Evolutionary conservation across 495 filamentous ascomycete species (phyloP), one percentile per base, ranked within the genome.

Genomic region (Lasiosphaeris hirsuta): DNA sequence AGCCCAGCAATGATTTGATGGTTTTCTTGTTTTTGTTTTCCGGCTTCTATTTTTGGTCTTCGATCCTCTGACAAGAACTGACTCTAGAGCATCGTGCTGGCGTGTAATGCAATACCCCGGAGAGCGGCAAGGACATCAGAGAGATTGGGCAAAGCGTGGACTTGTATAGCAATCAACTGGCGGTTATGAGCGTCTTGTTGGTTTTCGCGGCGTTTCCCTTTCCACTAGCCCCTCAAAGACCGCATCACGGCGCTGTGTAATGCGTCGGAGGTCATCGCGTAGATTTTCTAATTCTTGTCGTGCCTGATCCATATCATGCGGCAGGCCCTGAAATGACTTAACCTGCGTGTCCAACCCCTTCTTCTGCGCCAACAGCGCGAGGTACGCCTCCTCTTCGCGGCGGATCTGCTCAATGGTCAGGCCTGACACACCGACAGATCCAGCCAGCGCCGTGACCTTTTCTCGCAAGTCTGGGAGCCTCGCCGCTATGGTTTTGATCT

Each of bases 221-320:
- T 83, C 79, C 2, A 81, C 78, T 17, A 82, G 54, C 6, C 69
- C 76, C 56, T 89, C 90, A 68, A 92, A 90, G 60, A 90, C 78
- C 30, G 67, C 77, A 66, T 95, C 88, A 44, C 90, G 79, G 58
- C 79, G 68, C 59, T 69, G 72, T 42, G 73, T 84, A 43, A 89
- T 69, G 15, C 73, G 69, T 23, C 75, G 69, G 33, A 93, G 68
- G 64, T 91, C 85, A 10, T 65, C 69, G 47, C 87, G 80, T 56
- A 89, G 63, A 40, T 76, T 72, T 62, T 87, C 86, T 41, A 93
- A 78, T 67, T 86, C 83, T 13, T 76, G 64, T 57, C 85, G 77
- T 19, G 90, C 90, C 23, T 80, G 77, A 48, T 86, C 80, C 30
- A 80, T 70, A 60, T 93, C 86, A 11, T 81, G 82, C 10, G 90